Base-by-base conservation (phyloP, 129 eudicot species). In the Mikania micrantha region DNA sequence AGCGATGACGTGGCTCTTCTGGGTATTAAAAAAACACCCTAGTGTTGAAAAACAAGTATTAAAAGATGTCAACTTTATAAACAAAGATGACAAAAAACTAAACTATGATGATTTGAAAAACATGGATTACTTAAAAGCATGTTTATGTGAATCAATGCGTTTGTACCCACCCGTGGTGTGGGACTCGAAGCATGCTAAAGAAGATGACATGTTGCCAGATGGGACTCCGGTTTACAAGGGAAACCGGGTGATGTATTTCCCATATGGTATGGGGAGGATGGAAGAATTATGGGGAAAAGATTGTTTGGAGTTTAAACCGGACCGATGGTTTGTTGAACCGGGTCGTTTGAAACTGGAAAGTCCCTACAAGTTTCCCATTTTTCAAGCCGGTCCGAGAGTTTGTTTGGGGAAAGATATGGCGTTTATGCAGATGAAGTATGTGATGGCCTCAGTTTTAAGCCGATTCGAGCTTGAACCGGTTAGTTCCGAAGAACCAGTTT, bases 191-290 rank as follows among this genome's bases (percentile, higher is more conserved):
- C 95, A 88, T 58, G 91, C 96, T 2, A 69, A 1, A 11, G 41
- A 29, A 0, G 80, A 84, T 13, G 96, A 92, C 63, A 64, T 85
- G 34, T 77, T 91, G 62, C 97, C 97, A 13, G 97, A 91, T 38
- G 98, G 98, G 38, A 86, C 91, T 0, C 57, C 4, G 69, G 95
- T 92, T 2, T 60, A 15, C 19, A 75, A 69, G 28, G 98, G 98
- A 2, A 78, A 84, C 49, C 53, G 98, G 40, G 95, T 92, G 64
- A 92, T 95, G 13, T 92, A 88, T 36, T 86, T 88, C 29, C 98
- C 90, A 0, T 92, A 92, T n/a, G 98, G 96, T 0, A 92, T 92
- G 96, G 96, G 98, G 36, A 86, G 98, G 60, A 88, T 92, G 96
- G 85, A 84, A 69, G 36, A 64, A 8, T 16, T 92, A 32, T 92